phyloP scores from a whole-genome alignment of 768 basidiomycete species.

The Polyporus arcularius region DNA sequence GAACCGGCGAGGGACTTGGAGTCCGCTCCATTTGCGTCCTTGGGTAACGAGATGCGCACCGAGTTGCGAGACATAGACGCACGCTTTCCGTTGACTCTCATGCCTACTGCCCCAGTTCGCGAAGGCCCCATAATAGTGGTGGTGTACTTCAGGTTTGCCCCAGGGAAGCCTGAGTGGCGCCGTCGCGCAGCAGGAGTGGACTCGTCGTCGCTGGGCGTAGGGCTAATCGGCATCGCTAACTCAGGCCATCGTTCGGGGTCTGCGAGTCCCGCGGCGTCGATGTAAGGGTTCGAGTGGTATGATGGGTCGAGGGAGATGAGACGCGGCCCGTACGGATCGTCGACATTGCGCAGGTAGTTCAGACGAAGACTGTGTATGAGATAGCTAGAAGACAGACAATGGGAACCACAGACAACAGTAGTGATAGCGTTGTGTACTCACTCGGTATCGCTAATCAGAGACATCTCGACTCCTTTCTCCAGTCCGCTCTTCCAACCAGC shows the following conservation, averaged over 20 bases:
- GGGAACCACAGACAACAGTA: background rate
- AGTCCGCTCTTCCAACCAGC: too few species aligned
- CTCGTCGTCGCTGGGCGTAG: conserved; percentile 74
- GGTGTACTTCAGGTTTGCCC: conserved; percentile 72
- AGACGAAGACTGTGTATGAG: conserved; percentile 85
- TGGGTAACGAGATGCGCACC: conserved; percentile 20
- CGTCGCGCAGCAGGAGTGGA: conserved; percentile 40
- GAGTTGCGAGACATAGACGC: conserved; percentile 23
- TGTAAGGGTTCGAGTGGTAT: conserved; percentile 81
- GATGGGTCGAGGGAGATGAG: conserved; percentile 79
- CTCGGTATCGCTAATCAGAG: conserved; percentile 67
- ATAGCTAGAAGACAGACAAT: conserved; percentile 42
- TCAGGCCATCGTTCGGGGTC: conserved; percentile 87
- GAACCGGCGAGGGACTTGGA: background rate
- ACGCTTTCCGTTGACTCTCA: conserved; percentile 73
- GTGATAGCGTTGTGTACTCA: conserved; percentile 28
- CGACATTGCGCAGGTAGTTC: conserved; percentile 84
- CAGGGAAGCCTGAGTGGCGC: conserved; percentile 41
- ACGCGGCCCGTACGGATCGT: conserved; percentile 82
- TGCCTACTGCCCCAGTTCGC: conserved; percentile 69
- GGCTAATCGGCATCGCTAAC: conserved; percentile 68
- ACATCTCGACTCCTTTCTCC: conserved; percentile 39
- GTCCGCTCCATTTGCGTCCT: background rate
- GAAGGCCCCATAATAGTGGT: conserved; percentile 83
- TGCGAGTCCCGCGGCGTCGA: conserved; percentile 75